Percentiles rank a stretch among this genome's conserved stretches.
Conservation (phyloP, 441 rosid species). For the Populus trichocarpa region DNA sequence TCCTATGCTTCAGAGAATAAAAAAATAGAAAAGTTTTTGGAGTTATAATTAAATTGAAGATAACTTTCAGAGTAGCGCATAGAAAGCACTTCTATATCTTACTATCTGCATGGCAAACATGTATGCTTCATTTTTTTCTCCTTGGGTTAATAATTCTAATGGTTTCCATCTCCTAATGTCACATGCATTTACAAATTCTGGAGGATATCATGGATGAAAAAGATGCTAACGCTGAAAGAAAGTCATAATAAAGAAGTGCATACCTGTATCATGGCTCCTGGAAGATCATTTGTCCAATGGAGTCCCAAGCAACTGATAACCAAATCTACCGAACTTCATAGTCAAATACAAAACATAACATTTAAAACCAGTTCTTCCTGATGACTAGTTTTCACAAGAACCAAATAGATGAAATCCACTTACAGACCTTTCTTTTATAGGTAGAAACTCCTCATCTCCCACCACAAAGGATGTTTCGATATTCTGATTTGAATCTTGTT, state of each 20-base stretch:
- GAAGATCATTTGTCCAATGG: constrained; percentile 99
- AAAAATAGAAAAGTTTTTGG: too few species aligned
- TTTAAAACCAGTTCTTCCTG: constrained; percentile 11
- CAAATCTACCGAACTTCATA: constrained; percentile 84
- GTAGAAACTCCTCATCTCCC: constrained; percentile 94
- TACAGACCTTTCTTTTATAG: constrained; percentile 71
- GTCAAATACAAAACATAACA: constrained; percentile 23
- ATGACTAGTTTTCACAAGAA: constrained; percentile 2
- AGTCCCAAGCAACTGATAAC: constrained; percentile 91
- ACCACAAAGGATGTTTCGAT: constrained; percentile 68
- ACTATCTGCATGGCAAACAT: not conserved
- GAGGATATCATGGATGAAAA: not conserved
- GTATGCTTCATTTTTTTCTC: not conserved
- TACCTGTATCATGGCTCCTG: constrained; percentile 98
- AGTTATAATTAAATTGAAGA: not conserved
- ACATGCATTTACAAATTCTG: constrained; percentile 2
- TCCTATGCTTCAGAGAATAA: too few species aligned
- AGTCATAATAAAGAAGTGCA: constrained; percentile 3
- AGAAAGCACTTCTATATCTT: not conserved
- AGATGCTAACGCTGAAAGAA: constrained; percentile 2
- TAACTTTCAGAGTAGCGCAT: not conserved
- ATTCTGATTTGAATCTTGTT: constrained; percentile 30
- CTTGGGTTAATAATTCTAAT: not conserved
- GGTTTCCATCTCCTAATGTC: not conserved
- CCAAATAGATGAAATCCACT: not conserved